A percentile compares a stretch with the other conserved stretches of the same genome.
These are phyloP conservation scores for Thraustotheca clavata DNA, from an alignment of 352 stramenopile genomes.

Conservation along the genomic window DNA sequence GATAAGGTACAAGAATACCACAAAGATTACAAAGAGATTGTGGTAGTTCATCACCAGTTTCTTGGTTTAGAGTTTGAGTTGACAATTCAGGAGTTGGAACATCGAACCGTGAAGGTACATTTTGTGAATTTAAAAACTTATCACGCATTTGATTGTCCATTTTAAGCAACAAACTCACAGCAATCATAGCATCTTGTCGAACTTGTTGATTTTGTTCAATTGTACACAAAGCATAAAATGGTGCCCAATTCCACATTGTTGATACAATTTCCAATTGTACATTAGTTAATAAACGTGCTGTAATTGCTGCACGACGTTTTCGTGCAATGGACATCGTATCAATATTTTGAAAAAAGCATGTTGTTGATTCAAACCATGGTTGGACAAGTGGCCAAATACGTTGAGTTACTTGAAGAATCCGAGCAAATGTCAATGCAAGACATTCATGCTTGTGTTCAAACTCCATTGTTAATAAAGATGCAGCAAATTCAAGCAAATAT, in stretches of 20 bases:
- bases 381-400: slow-evolving; percentile 45
- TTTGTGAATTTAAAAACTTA: slow-evolving; percentile 33
- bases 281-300: slow-evolving; percentile 45
- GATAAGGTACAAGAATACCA: slow-evolving; percentile 59
- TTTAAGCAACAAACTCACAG: slow-evolving; percentile 47
- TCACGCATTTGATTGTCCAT: slow-evolving; percentile 64
- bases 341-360: slow-evolving; percentile 65
- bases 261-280: slow-evolving; percentile 43
- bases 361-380: slow-evolving; percentile 51
- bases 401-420: slow-evolving; percentile 45
- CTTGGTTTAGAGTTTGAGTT: slow-evolving; percentile 27
- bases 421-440: slow-evolving; percentile 41
- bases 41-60: slow-evolving; percentile 38
- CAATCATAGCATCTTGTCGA: slow-evolving; percentile 54
- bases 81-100: background rate
- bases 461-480: slow-evolving; percentile 54
- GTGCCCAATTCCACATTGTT: slow-evolving; percentile 71
- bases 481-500: slow-evolving; percentile 63
- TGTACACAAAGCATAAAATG: slow-evolving; percentile 74
- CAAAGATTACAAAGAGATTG: slow-evolving; percentile 74
- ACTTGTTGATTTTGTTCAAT: slow-evolving; percentile 39
- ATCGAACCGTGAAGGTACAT: background rate
- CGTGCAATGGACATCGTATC: slow-evolving; percentile 28
- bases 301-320: slow-evolving; percentile 46
- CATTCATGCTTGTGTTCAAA: slow-evolving; percentile 30